A percentile compares a stretch with the other conserved stretches of the same genome.
phyloP scores from a whole-genome alignment of 2,329 filamentous ascomycete genomes.

The Colletotrichum lini region DNA sequence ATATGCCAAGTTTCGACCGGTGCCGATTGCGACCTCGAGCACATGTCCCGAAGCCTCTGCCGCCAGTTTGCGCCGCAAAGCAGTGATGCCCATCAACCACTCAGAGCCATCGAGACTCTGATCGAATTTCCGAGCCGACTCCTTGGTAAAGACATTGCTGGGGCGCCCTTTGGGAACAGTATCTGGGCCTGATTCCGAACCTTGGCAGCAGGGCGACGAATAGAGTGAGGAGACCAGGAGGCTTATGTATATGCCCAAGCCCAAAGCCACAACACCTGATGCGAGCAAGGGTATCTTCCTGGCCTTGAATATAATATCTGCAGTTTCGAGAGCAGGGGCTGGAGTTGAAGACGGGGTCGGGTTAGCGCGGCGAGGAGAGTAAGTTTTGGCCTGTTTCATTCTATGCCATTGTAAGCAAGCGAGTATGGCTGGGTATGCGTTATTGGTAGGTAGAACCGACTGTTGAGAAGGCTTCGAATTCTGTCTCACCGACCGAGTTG shows the following conservation, averaged over 20 bases:
- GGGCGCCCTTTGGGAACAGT: constrained; percentile 64
- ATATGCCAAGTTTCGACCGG: constrained; percentile 72
- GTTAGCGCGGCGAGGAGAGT: constrained; percentile 2
- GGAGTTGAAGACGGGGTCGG: not conserved
- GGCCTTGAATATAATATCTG: constrained; percentile 38
- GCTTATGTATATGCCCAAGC: constrained; percentile 37
- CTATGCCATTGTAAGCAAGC: not conserved
- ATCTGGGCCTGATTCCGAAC: constrained; percentile 49
- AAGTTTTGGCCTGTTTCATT: not conserved
- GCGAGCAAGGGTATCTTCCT: constrained; percentile 37
- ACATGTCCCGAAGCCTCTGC: constrained; percentile 68
- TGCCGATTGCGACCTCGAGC: constrained; percentile 74
- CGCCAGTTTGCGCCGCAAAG: constrained; percentile 65
- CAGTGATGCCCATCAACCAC: constrained; percentile 68
- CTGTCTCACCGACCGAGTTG: not conserved
- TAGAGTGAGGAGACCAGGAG: constrained; percentile 34
- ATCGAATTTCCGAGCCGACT: constrained; percentile 71
- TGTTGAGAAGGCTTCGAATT: not conserved
- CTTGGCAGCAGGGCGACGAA: constrained; percentile 2
- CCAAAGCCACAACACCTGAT: constrained; percentile 36
- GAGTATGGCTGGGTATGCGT: not conserved
- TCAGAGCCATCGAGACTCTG: constrained; percentile 70
- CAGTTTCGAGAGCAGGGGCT: constrained; percentile 23
- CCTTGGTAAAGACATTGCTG: constrained; percentile 57
- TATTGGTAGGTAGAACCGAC: not conserved